These are phyloP conservation scores for Puya raimondii DNA, from an alignment of 176 grass and related monocot genomes.

Conservation along the genomic window DNA sequence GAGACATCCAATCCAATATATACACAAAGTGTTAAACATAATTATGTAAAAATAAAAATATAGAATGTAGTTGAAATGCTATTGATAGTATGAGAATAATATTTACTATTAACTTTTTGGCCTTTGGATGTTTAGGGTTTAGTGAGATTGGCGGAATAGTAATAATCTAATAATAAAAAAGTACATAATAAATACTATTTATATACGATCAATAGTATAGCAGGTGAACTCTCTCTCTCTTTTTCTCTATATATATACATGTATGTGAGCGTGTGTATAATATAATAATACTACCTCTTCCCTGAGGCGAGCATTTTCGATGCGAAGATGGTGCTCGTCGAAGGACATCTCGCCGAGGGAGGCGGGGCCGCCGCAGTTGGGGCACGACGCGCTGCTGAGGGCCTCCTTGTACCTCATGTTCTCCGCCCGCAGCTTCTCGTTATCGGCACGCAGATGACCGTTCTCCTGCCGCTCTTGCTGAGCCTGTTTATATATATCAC, in stretches of 20 bases:
- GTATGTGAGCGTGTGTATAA: background rate
- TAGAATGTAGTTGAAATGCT: too few relatives aligned
- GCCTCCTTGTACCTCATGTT: conserved; percentile 74
- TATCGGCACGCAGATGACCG: conserved; percentile 50
- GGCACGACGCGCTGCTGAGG: conserved; percentile 66
- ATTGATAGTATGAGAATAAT: too few relatives aligned
- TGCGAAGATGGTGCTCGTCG: conserved; percentile 70
- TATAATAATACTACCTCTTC: conserved; percentile 27
- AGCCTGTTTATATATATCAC: conserved; percentile 34
- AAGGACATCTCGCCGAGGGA: conserved; percentile 77
- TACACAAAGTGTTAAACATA: background rate
- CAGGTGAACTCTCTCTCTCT: too few relatives aligned
- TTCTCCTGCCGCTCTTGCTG: conserved; percentile 73
- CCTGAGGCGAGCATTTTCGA: conserved; percentile 50
- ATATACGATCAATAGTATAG: too few relatives aligned
- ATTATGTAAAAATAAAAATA: background rate
- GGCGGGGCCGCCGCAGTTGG: conserved; percentile 58
- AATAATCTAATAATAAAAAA: too few relatives aligned
- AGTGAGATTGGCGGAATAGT: too few relatives aligned
- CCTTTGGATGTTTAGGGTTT: too few relatives aligned
- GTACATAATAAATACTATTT: too few relatives aligned
- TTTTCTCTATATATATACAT: too few relatives aligned
- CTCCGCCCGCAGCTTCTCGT: conserved; percentile 62
- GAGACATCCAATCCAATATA: background rate
- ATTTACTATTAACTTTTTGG: too few relatives aligned